Evolutionary conservation across 192 early-diverging fungal species (phyloP).

Genomic region (Thoreauomyces humboldtii): DNA sequence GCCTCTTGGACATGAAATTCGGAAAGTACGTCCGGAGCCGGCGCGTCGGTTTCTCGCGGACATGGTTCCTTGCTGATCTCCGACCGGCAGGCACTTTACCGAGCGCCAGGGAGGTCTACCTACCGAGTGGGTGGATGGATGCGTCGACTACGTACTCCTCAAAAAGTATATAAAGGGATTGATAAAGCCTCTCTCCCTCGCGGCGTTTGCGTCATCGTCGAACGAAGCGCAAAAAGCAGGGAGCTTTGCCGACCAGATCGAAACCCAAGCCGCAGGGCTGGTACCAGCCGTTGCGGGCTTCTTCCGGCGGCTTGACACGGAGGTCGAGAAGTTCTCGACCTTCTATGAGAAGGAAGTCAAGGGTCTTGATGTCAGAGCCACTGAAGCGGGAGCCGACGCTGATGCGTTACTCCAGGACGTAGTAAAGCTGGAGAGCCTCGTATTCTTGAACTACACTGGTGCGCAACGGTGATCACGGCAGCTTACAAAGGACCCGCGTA

Average conservation of each 20-base stretch:
- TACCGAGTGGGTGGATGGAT: conserved; percentile 59
- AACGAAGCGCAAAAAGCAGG: not conserved
- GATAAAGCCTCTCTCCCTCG: conserved; percentile 50
- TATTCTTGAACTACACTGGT: conserved; percentile 85
- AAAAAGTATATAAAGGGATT: conserved; percentile 64
- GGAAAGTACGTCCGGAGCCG: conserved; percentile 9
- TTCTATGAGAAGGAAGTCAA: conserved; percentile 29
- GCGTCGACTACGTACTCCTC: conserved; percentile 69
- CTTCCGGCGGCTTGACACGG: conserved; percentile 60
- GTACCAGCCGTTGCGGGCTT: conserved; percentile 65
- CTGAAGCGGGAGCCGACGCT: not conserved
- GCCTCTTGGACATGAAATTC: conserved; percentile 30
- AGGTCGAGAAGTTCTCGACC: conserved; percentile 47
- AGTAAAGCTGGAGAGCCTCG: conserved; percentile 73
- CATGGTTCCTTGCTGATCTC: not conserved
- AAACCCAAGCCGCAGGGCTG: conserved; percentile 52
- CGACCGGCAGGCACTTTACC: conserved; percentile 13
- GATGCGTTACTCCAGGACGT: conserved; percentile 58
- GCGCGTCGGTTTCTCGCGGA: not conserved
- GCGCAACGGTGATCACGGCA: too few species aligned
- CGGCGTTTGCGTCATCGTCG: not conserved
- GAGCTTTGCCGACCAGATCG: conserved; percentile 57
- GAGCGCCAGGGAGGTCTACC: conserved; percentile 44
- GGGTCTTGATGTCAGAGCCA: not conserved
- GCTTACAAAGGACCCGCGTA: too few species aligned